Evolutionary conservation across 352 stramenopile species (phyloP), one percentile per base, ranked within the genome.

Genomic region (Globisporangium uncinulatum): DNA sequence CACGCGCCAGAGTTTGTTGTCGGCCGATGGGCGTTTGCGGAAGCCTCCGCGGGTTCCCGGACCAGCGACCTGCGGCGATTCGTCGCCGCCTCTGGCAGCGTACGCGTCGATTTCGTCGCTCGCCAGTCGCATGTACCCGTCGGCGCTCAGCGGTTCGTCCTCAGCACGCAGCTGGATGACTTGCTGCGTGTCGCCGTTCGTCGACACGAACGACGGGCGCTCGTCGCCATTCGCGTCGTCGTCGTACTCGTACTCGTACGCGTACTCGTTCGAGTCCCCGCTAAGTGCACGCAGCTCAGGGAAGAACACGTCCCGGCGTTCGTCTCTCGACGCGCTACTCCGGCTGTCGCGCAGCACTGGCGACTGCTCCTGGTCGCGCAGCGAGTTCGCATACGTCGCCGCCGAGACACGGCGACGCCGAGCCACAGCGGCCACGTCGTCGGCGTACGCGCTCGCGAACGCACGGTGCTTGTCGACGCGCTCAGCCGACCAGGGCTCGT

Each of bases 71-170:
- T 44, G 41, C 41, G 41, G 41, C 41, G 41, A 20, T 2, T 45
- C 39, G 39, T 44, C 34, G 34, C 32, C 19, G 17, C 48, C 9
- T 29, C 11, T 10, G 0, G 6, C 47, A 9, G 32, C 43, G 32
- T 19, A 63, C 43, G 59, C 71, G 37, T 80, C 75, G 49, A 89
- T 74, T 57, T 80, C 76, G 14, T 71, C 65, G 46, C 66, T 87
- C 31, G 84, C 84, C 21, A 91, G 69, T 15, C 83, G 76, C 79
- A 94, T 94, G 66, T 76, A 94, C 15, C 72, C 74, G 45, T 94
- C 84, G 11, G 81, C 76, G 49, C 77, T 94, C 9, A 72, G 76
- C 20, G 67, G 66, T 19, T 73, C 76, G 11, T 68, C 61, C 5
- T 48, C 51, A 10, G 21, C 41, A 21, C n/a, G 51, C 58, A 17